Base-by-base conservation (phyloP, 2,329 filamentous ascomycete species). In the Penicillium vulpinum region DNA sequence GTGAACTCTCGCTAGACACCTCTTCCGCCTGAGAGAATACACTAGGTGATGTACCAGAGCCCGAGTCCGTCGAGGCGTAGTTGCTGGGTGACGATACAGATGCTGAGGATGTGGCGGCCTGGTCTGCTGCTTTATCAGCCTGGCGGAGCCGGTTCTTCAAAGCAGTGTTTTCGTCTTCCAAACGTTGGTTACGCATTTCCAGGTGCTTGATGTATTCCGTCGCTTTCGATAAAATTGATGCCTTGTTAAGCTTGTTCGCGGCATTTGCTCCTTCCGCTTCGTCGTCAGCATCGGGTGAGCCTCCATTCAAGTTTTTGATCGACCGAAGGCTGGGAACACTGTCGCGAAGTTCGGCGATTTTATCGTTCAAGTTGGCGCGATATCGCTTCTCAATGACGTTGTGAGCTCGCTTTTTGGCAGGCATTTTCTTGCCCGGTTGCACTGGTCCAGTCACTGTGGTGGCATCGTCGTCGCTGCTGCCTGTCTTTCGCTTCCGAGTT, bases 351-450 rank as follows among this genome's bases (percentile, higher is more conserved):
- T 92, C 92, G 44, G 92, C 89, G 67, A 97, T 97, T 79, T 97
- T 97, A 72, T 97, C 93, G 70, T 97, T 97, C 56, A 97, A 82
- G 70, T 97, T 97, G 52, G 91, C 96, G 67, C 93, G 88, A 75
- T 97, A 97, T 63, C 93, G 83, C 81, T 97, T 97, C 78, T 97
- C 93, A 61, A 97, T 97, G 83, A 97, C 94, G 75, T 97, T 97
- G 77, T 97, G 93, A 2, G 93, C 92, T 31, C 92, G 95, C 82
- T 97, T 97, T 81, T 96, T 97, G 69, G 80, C 67, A 82, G 86
- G 65, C 80, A 83, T 63, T 82, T 85, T 80, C 13, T 88, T 76
- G 38, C 67, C 66, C 2, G 66, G 62, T 54, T 66, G 68, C 3
- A 67, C 56, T 24, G 67, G 52, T 10, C 60, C 63, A 40, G 75